Conservation (phyloP, 2,329 filamentous ascomycete species). For the Xylariaceae sp. region DNA sequence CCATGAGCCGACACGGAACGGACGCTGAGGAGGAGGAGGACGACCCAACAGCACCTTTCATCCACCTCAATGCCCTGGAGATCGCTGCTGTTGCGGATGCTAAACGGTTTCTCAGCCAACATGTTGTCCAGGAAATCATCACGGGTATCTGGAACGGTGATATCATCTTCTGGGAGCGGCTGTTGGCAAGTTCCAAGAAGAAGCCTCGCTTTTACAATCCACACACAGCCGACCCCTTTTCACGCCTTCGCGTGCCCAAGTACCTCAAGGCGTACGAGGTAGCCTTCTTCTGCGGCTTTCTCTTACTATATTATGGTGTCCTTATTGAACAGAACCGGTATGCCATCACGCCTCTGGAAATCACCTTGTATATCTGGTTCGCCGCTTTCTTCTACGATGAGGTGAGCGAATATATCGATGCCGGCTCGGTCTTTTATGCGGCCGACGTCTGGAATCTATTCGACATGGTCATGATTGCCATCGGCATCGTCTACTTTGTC, state of each 20-base stretch:
- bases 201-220: constrained; percentile 60
- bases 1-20: constrained; percentile 39
- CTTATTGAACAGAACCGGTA: constrained; percentile 66
- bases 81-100: constrained; percentile 65
- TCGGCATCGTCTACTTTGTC: constrained; percentile 64
- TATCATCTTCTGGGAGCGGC: constrained; percentile 67
- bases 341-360: constrained; percentile 62
- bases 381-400: constrained; percentile 84
- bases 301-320: constrained; percentile 81
- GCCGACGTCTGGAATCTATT: constrained; percentile 78
- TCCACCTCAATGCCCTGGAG: constrained; percentile 75
- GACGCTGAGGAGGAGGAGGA: constrained; percentile 45
- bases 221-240: constrained; percentile 57
- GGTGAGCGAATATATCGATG: constrained; percentile 77
- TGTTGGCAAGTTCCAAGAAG: constrained; percentile 59
- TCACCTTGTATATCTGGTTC: constrained; percentile 78
- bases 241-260: constrained; percentile 63
- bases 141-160: constrained; percentile 68
- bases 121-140: constrained; percentile 65
- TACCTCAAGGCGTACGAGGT: constrained; percentile 71
- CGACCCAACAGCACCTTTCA: constrained; percentile 66
- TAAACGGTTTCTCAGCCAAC: constrained; percentile 67
- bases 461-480: constrained; percentile 67
- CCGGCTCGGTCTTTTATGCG: constrained; percentile 79
- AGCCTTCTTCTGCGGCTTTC: constrained; percentile 62